Evolutionary conservation across 768 basidiomycete species (phyloP), one percentile per base, ranked within the genome.

Genomic region (Phaffia australis): DNA sequence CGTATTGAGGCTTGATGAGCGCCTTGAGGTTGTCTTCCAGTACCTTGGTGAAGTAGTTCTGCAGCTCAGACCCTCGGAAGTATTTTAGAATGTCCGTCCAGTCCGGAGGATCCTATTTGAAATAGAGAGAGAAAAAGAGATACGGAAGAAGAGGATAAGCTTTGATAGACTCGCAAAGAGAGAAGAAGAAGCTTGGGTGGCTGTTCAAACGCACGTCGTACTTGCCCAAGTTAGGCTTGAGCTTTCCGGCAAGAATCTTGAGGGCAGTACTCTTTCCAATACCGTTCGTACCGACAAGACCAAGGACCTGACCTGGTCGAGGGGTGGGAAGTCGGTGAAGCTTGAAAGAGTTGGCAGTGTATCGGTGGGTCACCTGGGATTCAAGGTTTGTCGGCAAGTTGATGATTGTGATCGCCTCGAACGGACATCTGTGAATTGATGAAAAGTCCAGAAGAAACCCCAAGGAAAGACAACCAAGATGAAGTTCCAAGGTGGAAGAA

Each of bases 11-110:
- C 78, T 99, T 99, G 77, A 98, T 98, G 69, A 99, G 83, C 1
- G 95, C 93, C 80, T 97, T 98, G 75, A 98, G 80, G 74, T 99
- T 92, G 78, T 99, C 95, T 77, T 98, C 95, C 23, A 99, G 82
- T 7, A 98, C 91, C 78, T 98, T 98, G 60, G 95, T 98, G 78
- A 99, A 99, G 80, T 98, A 99, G 76, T 99, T 99, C 75, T 99
- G 95, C 29, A 99, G 82, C 78, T 98, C 95, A 7, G 93, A 97
- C 61, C 95, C 95, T 70, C 95, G 86, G 83, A 97, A 99, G 76
- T 99, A 88, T 78, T 94, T 94, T 60, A 99, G 79, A 71, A 99
- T 97, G 75, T 98, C 95, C 76, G 90, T 86, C 95, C 95, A 99
- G 75, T 98, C 95, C 21, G 95, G 95, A 25, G 95, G 95, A 75